phyloP scores from a whole-genome alignment of 345 rosid genomes.

The Eucalyptus marginata region DNA sequence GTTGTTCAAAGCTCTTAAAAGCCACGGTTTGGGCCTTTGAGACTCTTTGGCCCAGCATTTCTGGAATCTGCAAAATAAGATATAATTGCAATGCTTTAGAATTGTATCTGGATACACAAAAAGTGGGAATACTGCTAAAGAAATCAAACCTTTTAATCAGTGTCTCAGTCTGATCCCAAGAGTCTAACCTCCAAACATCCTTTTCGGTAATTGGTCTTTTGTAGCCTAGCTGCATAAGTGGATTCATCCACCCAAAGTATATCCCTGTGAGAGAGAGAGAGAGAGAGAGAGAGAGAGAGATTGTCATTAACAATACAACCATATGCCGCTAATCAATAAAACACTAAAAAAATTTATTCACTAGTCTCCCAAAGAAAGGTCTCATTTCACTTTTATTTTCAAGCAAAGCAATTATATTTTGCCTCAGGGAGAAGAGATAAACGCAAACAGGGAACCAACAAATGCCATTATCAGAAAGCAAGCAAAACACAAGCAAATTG shows the following conservation, averaged over 20 bases:
- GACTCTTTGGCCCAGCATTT: conserved; percentile 71
- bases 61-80: conserved; percentile 44
- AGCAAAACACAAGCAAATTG: not conserved
- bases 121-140: not conserved
- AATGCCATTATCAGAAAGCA: not conserved
- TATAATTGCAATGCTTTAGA: not conserved
- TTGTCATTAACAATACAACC: not conserved
- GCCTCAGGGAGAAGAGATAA: not conserved
- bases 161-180: conserved; percentile 88
- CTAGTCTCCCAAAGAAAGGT: not conserved
- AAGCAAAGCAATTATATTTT: not conserved
- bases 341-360: not conserved
- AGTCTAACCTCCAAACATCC: conserved; percentile 87
- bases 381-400: not conserved
- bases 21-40: conserved; percentile 63
- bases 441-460: not conserved
- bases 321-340: not conserved
- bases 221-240: conserved; percentile 79
- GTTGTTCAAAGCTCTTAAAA: conserved; percentile 70
- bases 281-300: not conserved
- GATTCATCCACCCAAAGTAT: conserved; percentile 77
- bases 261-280: conserved; percentile 23
- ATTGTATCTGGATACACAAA: not conserved
- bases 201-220: conserved; percentile 81
- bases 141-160: conserved; percentile 43